Evolutionary conservation across 371 early-diverging fungal species (phyloP).

Genomic region (Rhizopus sp.): DNA sequence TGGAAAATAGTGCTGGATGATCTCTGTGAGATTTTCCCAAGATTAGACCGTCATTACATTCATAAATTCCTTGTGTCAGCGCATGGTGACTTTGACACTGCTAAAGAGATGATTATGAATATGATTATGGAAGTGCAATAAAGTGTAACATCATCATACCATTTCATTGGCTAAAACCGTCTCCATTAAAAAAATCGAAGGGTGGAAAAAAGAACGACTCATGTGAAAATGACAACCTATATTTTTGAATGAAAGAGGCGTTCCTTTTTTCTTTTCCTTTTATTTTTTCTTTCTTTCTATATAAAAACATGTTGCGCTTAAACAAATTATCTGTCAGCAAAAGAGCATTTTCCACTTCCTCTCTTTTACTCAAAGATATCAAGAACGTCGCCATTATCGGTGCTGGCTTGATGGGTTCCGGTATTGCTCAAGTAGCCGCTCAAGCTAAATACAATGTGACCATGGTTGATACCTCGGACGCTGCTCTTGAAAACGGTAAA

Average conservation of each 20-base stretch:
- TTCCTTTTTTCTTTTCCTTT: no score
- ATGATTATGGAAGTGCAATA: conserved; percentile 24
- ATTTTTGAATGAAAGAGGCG: no score
- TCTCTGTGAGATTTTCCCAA: conserved; percentile 21
- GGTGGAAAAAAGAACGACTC: no score
- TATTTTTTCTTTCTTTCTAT: no score
- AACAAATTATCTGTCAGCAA: neutral
- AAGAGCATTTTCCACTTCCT: conserved; percentile 24
- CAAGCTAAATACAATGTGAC: conserved; percentile 80
- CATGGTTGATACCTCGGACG: conserved; percentile 84
- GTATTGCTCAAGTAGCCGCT: conserved; percentile 96
- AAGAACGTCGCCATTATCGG: conserved; percentile 75
- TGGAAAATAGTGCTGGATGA: conserved; percentile 24
- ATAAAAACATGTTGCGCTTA: no score
- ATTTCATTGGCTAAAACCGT: no score
- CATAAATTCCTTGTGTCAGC: conserved; percentile 28
- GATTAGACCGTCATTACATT: conserved; percentile 21
- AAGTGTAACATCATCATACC: neutral
- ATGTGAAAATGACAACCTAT: no score
- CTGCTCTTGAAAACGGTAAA: conserved; percentile 75
- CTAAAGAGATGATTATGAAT: conserved; percentile 24
- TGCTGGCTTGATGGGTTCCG: conserved; percentile 93
- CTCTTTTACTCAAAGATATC: conserved; percentile 38
- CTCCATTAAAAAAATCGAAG: no score
- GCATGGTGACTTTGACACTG: conserved; percentile 19